These are phyloP conservation scores for Mycosphaerella arachidis DNA, from an alignment of 2,329 filamentous ascomycete species.

Conservation along the genomic window DNA sequence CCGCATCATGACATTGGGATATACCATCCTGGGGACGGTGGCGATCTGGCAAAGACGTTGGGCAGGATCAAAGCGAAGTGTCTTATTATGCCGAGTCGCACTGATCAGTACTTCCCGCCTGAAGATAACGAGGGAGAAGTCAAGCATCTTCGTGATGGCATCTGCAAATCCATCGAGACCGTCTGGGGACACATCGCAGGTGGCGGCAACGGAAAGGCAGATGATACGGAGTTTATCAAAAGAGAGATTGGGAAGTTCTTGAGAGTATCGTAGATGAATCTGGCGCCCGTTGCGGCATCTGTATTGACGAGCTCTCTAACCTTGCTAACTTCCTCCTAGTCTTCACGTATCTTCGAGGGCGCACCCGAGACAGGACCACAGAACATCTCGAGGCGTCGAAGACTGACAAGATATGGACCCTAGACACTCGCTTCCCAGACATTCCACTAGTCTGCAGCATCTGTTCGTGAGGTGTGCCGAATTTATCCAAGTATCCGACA, in stretches of 20 bases:
- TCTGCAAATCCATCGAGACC: slow-evolving; percentile 33
- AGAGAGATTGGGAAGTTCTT: slow-evolving; percentile 14
- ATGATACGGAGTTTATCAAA: slow-evolving; percentile 32
- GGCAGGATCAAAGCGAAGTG: slow-evolving; percentile 34
- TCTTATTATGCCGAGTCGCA: slow-evolving; percentile 38
- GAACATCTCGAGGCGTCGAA: no score
- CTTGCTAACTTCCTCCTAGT: no score
- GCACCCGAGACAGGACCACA: no score
- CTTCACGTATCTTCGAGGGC: no score
- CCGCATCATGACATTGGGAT: slow-evolving; percentile 31
- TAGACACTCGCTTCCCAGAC: slow-evolving; percentile 50
- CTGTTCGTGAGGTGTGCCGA: slow-evolving; percentile 23
- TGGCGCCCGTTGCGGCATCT: no score
- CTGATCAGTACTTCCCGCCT: slow-evolving; percentile 40
- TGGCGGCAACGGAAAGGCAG: slow-evolving; percentile 34
- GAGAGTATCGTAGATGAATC: background rate
- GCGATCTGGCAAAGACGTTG: slow-evolving; percentile 34
- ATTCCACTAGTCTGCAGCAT: slow-evolving; percentile 44
- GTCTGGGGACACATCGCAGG: slow-evolving; percentile 42
- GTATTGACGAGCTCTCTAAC: no score
- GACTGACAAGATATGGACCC: slow-evolving; percentile 37
- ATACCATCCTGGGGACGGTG: slow-evolving; percentile 30
- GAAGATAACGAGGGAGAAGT: slow-evolving; percentile 38
- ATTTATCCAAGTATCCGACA: slow-evolving; percentile 28
- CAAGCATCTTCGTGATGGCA: slow-evolving; percentile 31